phyloP scores from a whole-genome alignment of 768 basidiomycete species.

The Tulasnella sp. region DNA sequence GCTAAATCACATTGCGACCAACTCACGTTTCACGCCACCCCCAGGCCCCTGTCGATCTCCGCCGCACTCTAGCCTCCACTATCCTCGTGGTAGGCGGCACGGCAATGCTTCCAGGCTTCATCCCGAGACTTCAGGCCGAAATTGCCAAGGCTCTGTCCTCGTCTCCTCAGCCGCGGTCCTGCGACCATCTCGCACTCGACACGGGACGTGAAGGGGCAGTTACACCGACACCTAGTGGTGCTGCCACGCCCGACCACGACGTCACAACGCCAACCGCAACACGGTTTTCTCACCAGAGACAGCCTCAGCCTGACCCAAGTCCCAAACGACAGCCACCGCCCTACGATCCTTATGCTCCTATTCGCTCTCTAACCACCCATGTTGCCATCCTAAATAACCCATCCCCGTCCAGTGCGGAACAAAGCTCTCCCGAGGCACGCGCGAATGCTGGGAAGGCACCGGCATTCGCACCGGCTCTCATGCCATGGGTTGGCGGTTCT shows the following conservation, averaged over 20 bases:
- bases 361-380: slow-evolving; percentile 58
- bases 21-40: not conserved
- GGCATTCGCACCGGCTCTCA: slow-evolving; percentile 64
- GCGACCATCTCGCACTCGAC: not conserved
- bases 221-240: slow-evolving; percentile 7
- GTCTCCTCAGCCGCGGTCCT: slow-evolving; percentile 24
- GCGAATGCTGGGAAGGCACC: slow-evolving; percentile 74
- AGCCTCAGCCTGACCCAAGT: slow-evolving; percentile 10
- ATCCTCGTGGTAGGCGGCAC: slow-evolving; percentile 85
- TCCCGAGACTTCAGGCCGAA: slow-evolving; percentile 72
- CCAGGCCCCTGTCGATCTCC: slow-evolving; percentile 82
- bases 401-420: slow-evolving; percentile 34
- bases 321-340: slow-evolving; percentile 13
- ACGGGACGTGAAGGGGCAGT: not conserved
- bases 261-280: slow-evolving; percentile 2
- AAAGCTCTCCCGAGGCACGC: slow-evolving; percentile 38
- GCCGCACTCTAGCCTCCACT: slow-evolving; percentile 68
- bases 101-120: slow-evolving; percentile 84
- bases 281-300: slow-evolving; percentile 17
- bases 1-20: not conserved
- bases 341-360: slow-evolving; percentile 62
- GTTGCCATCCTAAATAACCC: slow-evolving; percentile 83
- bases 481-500: slow-evolving; percentile 91
- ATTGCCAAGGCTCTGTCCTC: slow-evolving; percentile 49
- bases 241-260: not conserved